These are phyloP conservation scores for Aspergillus sp. DNA, from an alignment of 2,329 filamentous ascomycete species.

Conservation along the genomic window DNA sequence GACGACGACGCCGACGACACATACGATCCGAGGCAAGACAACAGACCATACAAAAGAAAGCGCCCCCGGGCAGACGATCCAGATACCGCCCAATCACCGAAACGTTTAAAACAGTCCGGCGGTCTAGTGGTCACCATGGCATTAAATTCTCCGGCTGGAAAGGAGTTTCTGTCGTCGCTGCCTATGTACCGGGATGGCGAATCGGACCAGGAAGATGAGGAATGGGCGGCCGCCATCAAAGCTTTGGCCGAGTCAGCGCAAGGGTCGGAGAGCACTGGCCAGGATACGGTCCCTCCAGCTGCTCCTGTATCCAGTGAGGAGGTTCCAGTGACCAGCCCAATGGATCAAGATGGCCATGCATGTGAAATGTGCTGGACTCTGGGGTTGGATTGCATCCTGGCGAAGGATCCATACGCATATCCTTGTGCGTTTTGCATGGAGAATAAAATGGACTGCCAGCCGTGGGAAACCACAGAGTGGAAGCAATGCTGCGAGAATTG, in stretches of 20 bases:
- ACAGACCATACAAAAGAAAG: neutral
- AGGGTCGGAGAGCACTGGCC: neutral
- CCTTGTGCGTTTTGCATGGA: neutral
- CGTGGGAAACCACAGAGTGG: neutral
- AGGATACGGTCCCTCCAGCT: neutral
- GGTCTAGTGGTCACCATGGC: neutral
- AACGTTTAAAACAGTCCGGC: neutral
- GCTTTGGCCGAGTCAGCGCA: neutral
- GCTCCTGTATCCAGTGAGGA: neutral
- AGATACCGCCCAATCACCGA: neutral
- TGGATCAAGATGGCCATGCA: neutral
- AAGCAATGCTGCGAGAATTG: neutral
- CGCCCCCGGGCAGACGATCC: neutral
- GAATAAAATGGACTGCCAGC: neutral
- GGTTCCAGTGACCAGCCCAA: neutral
- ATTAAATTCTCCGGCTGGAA: neutral
- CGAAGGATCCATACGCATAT: neutral
- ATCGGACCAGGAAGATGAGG: neutral
- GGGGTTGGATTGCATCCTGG: neutral
- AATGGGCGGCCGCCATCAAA: neutral
- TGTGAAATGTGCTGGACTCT: neutral
- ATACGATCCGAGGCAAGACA: constrained; percentile 24
- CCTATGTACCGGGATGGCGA: constrained; percentile 1
- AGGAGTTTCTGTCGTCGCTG: constrained; percentile 2
- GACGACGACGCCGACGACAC: constrained; percentile 36